Evolutionary conservation across 2,329 filamentous ascomycete species (phyloP).

Genomic region (Aschersonia sp.): DNA sequence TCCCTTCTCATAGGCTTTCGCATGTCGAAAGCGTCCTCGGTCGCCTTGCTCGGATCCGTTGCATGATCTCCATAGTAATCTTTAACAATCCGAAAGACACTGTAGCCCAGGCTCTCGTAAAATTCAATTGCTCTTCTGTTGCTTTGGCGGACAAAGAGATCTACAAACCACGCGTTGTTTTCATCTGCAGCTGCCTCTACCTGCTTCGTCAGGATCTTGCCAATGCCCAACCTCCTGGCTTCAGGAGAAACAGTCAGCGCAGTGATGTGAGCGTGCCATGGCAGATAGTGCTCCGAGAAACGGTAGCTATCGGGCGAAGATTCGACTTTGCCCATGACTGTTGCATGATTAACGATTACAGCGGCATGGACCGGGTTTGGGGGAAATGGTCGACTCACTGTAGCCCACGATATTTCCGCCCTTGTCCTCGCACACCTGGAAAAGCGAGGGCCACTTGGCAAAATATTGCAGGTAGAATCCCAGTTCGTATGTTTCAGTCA

Average conservation of each 20-base stretch:
- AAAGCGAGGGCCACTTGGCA: conserved; percentile 88
- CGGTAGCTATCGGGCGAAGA: conserved; percentile 62
- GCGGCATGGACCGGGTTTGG: conserved; percentile 1
- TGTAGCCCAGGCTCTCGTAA: conserved; percentile 86
- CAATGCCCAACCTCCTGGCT: conserved; percentile 74
- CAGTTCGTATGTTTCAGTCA: conserved; percentile 96
- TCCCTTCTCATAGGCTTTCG: conserved; percentile 80
- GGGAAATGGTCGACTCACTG: conserved; percentile 41
- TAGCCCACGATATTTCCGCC: conserved; percentile 88
- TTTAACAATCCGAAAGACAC: conserved; percentile 74
- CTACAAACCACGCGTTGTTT: conserved; percentile 84
- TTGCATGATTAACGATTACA: conserved; percentile 14
- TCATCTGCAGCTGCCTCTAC: conserved; percentile 73
- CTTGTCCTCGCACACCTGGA: conserved; percentile 78
- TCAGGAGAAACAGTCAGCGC: conserved; percentile 83
- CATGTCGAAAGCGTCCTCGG: conserved; percentile 95
- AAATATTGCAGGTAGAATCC: conserved; percentile 94
- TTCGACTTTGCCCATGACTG: conserved; percentile 96
- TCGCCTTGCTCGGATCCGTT: conserved; percentile 41
- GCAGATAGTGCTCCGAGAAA: conserved; percentile 79
- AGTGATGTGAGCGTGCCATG: conserved; percentile 98
- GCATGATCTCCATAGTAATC: conserved; percentile 88
- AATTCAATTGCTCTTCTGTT: conserved; percentile 79
- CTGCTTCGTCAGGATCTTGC: conserved; percentile 65
- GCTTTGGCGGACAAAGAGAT: conserved; percentile 81